Percentiles rank a stretch among this genome's conserved stretches.
These are phyloP conservation scores for Endothia cerciana DNA, from an alignment of 2,329 filamentous ascomycete species.

Conservation along the genomic window DNA sequence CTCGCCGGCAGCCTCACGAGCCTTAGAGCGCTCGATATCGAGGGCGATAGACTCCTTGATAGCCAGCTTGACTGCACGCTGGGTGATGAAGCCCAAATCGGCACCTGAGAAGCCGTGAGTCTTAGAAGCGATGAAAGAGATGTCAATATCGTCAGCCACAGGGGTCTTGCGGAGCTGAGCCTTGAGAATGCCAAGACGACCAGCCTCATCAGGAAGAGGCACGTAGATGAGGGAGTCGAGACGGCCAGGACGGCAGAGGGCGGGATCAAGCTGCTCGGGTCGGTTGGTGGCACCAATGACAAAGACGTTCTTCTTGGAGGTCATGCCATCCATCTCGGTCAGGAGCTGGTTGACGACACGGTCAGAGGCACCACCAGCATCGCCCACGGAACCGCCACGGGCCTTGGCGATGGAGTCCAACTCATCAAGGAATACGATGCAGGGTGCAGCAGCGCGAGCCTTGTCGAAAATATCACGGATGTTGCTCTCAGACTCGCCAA, in stretches of 20 bases:
- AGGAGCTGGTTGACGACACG: slow-evolving; percentile 99
- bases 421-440: slow-evolving; percentile 98
- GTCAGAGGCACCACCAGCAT: slow-evolving; percentile 97
- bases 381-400: slow-evolving; percentile 92
- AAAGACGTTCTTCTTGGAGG: slow-evolving; percentile 99
- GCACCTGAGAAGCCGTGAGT: slow-evolving; percentile 99
- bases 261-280: slow-evolving; percentile 97
- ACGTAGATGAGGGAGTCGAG: slow-evolving; percentile 98
- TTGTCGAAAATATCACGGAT: slow-evolving; percentile 99
- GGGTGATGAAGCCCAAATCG: slow-evolving; percentile 98
- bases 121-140: slow-evolving; percentile 91
- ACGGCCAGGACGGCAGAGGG: slow-evolving; percentile 96
- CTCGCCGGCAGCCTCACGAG: slow-evolving; percentile 82
- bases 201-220: slow-evolving; percentile 88
- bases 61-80: slow-evolving; percentile 97
- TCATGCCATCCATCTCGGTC: slow-evolving; percentile 95
- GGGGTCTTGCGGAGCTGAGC: slow-evolving; percentile 99
- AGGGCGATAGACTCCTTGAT: slow-evolving; percentile 94
- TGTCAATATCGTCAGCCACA: slow-evolving; percentile 82
- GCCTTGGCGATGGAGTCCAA: slow-evolving; percentile 99
- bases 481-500: slow-evolving; percentile 99
- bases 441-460: slow-evolving; percentile 95
- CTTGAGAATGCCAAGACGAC: slow-evolving; percentile 86
- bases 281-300: slow-evolving; percentile 99
- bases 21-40: slow-evolving; percentile 90